Evolutionary conservation across 164 flowering plant genomes (phyloP), one percentile per base, ranked within the genome.

Genomic region (Piper longum): DNA sequence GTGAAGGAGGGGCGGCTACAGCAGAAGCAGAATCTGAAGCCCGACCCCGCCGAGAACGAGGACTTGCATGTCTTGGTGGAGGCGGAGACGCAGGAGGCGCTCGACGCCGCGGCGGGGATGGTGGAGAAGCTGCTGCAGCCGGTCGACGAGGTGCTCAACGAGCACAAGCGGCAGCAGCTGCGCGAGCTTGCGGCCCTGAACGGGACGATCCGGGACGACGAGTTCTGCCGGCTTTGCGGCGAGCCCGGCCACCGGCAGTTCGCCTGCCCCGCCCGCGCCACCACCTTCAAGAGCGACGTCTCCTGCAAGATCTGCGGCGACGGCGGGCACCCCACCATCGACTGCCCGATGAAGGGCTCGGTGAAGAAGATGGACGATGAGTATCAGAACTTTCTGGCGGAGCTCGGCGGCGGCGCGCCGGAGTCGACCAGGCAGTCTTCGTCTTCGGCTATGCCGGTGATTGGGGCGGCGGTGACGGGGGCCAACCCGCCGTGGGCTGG

Each of bases 321-420:
- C 69, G 96, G 96, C 54, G 98, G 98, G n/a, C 98, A 92, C 43
- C 96, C 96, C 0, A 89, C 95, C 26, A 92, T 86, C 67, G 98
- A 92, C 71, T 92, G 98, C 66, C 98, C 96, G 0, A 77, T 87
- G 75, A 92, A 92, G 73, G 86, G 86, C n/a, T 73, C 92, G 0
- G 96, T 95, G 5, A 89, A 89, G 80, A 92, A 92, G 70, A 92
- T 92, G 98, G 96, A 92, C 57, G 98, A 86, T 66, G 98, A 89
- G 60, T 92, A 92, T 72, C 91, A 89, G 73, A 87, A 85, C 67
- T 92, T 92, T 62, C 76, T 89, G 77, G 96, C 96, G 0, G 98
- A 92, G 73, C 68, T 92, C 36, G 98, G 98, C 41, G 98, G 95
- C 6, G 77, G 86, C 1, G 79, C 74, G 43, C 96, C 96, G 16